phyloP scores from a whole-genome alignment of 306 rosid genomes.

The Fragaria ananassa region DNA sequence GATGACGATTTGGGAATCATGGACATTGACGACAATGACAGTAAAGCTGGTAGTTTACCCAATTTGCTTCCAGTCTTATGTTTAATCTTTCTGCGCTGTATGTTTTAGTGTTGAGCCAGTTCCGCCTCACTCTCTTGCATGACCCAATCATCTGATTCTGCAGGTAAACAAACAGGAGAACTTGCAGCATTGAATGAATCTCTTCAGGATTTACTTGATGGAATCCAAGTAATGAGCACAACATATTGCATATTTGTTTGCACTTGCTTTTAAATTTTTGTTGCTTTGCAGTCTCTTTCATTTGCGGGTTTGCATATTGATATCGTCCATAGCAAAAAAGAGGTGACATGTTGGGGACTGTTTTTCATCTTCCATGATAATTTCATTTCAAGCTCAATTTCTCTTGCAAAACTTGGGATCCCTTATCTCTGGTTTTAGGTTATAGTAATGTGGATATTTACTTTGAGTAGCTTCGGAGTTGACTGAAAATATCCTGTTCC shows the following conservation, averaged over 20 bases:
- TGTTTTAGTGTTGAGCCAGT: slow-evolving; percentile 14
- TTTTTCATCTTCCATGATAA: not conserved
- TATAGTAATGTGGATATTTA: not conserved
- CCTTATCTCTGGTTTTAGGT: not conserved
- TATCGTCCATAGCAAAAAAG: not conserved
- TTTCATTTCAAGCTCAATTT: slow-evolving; percentile 2
- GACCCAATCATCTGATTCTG: slow-evolving; percentile 15
- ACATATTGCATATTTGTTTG: not conserved
- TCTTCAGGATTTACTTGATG: slow-evolving; percentile 93
- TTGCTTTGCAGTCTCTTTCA: slow-evolving; percentile 6
- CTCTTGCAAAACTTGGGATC: slow-evolving; percentile 1
- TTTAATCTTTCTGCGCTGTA: slow-evolving; percentile 8
- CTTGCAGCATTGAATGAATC: slow-evolving; percentile 75
- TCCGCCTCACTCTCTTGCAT: not conserved
- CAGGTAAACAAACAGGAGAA: slow-evolving; percentile 62
- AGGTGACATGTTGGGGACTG: not conserved
- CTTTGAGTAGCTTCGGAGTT: not conserved
- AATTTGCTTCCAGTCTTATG: not conserved
- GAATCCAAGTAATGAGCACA: slow-evolving; percentile 66
- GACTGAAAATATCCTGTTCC: not conserved
- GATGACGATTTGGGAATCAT: slow-evolving; percentile 82
- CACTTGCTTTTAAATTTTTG: slow-evolving; percentile 9
- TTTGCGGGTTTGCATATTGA: not conserved
- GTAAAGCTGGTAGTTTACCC: slow-evolving; percentile 43
- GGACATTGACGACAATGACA: slow-evolving; percentile 72